A percentile compares a stretch with the other conserved stretches of the same genome.
These are phyloP conservation scores for Annulohypoxylon moriforme DNA, from an alignment of 495 filamentous ascomycete species.

Conservation along the genomic window DNA sequence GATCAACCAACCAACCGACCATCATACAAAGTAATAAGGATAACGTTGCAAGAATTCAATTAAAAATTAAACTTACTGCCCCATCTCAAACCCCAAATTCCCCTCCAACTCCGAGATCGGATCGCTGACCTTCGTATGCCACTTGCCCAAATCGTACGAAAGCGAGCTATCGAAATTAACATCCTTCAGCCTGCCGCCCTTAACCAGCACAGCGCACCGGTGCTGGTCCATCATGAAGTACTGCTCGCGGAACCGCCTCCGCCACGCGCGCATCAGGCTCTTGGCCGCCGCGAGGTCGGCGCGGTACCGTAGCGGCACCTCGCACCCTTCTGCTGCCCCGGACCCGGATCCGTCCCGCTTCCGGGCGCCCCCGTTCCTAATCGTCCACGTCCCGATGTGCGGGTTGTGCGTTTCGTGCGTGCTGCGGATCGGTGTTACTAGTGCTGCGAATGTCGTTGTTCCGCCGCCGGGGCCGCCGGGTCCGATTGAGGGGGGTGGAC, in stretches of 20 bases:
- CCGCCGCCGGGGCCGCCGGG: too few relatives aligned
- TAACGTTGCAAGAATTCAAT: too few relatives aligned
- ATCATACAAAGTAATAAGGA: too few relatives aligned
- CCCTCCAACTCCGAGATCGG: slow-evolving; percentile 48
- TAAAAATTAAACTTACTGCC: slow-evolving; percentile 45
- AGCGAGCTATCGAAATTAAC: slow-evolving; percentile 45
- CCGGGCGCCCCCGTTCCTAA: neutral
- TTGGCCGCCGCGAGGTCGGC: slow-evolving; percentile 43
- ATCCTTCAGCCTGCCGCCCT: slow-evolving; percentile 49
- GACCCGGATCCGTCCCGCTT: neutral
- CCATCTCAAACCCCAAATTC: slow-evolving; percentile 47
- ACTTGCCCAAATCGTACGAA: slow-evolving; percentile 35
- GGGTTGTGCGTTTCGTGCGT: neutral
- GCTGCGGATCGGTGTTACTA: neutral
- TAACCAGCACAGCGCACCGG: slow-evolving; percentile 47
- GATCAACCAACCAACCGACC: neutral
- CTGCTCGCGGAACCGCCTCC: slow-evolving; percentile 48
- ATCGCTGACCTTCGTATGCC: slow-evolving; percentile 41
- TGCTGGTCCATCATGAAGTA: slow-evolving; percentile 57
- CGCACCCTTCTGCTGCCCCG: neutral
- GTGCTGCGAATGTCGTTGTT: too few relatives aligned
- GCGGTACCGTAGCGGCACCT: slow-evolving; percentile 35
- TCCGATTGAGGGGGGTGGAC: too few relatives aligned
- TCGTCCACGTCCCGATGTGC: neutral
- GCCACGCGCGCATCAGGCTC: slow-evolving; percentile 53